Conservation (phyloP, 768 basidiomycete species). For the Lentinus tigrinus region DNA sequence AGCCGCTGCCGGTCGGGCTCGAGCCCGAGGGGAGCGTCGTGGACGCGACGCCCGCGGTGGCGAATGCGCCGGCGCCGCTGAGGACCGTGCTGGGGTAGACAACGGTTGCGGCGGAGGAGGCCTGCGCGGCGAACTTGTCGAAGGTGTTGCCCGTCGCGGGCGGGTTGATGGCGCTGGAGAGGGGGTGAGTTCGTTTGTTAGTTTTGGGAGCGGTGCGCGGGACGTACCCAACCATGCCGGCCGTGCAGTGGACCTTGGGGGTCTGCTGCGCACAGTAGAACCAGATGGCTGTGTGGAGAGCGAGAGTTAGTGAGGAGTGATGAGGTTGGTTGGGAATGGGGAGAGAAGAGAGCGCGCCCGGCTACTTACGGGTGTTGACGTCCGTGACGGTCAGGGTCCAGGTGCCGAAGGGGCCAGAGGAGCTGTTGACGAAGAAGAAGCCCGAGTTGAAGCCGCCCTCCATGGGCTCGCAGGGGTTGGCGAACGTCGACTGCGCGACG, state of each 20-base stretch:
- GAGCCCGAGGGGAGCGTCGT: constrained; percentile 24
- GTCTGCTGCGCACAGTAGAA: constrained; percentile 57
- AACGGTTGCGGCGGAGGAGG: constrained; percentile 31
- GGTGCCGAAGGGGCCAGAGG: constrained; percentile 31
- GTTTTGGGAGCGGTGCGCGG: not conserved
- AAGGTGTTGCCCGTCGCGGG: constrained; percentile 45
- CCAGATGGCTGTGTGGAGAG: constrained; percentile 44
- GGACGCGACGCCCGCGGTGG: constrained; percentile 38
- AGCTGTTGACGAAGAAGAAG: constrained; percentile 37
- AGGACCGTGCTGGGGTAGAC: constrained; percentile 39
- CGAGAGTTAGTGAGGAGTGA: too few relatives aligned
- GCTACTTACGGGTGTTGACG: constrained; percentile 40
- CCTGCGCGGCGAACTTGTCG: constrained; percentile 34
- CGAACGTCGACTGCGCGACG: constrained; percentile 51
- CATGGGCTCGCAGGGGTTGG: constrained; percentile 43
- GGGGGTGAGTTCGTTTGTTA: not conserved
- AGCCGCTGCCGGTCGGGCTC: constrained; percentile 5
- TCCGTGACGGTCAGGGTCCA: constrained; percentile 55
- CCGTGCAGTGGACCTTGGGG: constrained; percentile 41
- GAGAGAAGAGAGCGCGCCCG: not conserved
- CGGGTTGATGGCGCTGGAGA: constrained; percentile 47
- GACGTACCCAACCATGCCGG: constrained; percentile 35
- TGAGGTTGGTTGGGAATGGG: not conserved
- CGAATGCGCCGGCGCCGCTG: constrained; percentile 47
- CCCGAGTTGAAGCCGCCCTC: constrained; percentile 56